Conservation (phyloP, 192 early-diverging fungal genomes). For the Coemansia sp. region DNA sequence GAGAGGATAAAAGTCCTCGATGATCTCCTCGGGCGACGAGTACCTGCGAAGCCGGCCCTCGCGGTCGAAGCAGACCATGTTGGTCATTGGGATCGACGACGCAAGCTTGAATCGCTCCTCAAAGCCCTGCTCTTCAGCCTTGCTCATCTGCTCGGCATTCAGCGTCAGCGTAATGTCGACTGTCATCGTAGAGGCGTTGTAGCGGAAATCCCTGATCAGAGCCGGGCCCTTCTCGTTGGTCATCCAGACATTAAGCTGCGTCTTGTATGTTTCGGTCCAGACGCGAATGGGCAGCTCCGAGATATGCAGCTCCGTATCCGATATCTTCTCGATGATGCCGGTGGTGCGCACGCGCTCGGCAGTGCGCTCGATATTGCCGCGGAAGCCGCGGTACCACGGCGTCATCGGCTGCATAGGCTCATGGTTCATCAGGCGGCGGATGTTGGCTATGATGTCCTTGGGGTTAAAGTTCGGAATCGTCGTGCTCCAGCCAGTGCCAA, state of each 20-base stretch:
- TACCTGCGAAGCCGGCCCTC: conserved; percentile 84
- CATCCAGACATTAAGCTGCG: conserved; percentile 75
- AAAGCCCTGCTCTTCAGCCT: conserved; percentile 74
- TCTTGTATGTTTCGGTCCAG: conserved; percentile 91
- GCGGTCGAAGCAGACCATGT: conserved; percentile 93
- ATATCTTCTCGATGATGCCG: conserved; percentile 67
- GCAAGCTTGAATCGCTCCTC: conserved; percentile 79
- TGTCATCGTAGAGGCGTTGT: conserved; percentile 51
- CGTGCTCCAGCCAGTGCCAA: conserved; percentile 90
- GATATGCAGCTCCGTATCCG: conserved; percentile 75
- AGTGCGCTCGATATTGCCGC: conserved; percentile 66
- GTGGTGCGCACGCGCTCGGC: conserved; percentile 62
- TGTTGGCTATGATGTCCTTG: conserved; percentile 80
- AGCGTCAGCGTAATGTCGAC: conserved; percentile 48
- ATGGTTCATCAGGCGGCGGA: conserved; percentile 73
- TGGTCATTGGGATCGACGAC: conserved; percentile 70
- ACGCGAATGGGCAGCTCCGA: conserved; percentile 83
- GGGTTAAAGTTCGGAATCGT: conserved; percentile 86
- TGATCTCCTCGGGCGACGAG: conserved; percentile 68
- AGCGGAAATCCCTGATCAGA: conserved; percentile 60
- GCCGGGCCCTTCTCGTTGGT: conserved; percentile 65
- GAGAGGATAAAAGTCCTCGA: conserved; percentile 85
- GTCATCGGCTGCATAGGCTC: conserved; percentile 69
- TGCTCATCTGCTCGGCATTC: conserved; percentile 63
- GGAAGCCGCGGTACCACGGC: conserved; percentile 95